Evolutionary conservation across 306 rosid species (phyloP).

Genomic region (Vicia faba): DNA sequence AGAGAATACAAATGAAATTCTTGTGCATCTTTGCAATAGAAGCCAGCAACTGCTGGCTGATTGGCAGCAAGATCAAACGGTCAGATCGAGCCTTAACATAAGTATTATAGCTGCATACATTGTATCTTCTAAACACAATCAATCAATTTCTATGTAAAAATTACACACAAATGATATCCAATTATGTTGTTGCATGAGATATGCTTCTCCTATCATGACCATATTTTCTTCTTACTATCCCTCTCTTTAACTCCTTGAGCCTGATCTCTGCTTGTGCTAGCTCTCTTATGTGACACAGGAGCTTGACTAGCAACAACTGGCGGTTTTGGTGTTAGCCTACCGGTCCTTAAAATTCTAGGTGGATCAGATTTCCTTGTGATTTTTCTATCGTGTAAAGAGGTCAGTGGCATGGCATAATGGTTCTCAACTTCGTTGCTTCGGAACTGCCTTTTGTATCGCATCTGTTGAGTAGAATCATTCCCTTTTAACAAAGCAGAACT

Average conservation of each 20-base stretch:
- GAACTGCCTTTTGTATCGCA: conserved; percentile 62
- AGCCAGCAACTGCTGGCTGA: too few relatives aligned
- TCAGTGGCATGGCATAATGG: conserved; percentile 34
- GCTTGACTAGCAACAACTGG: conserved; percentile 55
- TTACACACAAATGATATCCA: conserved; percentile 27
- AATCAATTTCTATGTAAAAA: background rate
- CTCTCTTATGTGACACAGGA: conserved; percentile 64
- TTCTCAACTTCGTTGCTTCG: conserved; percentile 73
- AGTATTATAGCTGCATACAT: too few relatives aligned
- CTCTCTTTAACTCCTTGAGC: conserved; percentile 66
- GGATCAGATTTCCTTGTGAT: conserved; percentile 79
- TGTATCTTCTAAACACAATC: too few relatives aligned
- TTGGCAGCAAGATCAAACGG: too few relatives aligned
- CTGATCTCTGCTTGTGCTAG: conserved; percentile 69
- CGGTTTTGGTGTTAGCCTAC: conserved; percentile 57
- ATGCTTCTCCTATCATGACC: conserved; percentile 57
- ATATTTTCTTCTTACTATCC: conserved; percentile 72
- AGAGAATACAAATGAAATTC: too few relatives aligned
- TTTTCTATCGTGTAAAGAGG: conserved; percentile 49
- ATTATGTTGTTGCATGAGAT: conserved; percentile 31
- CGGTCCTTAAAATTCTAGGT: conserved; percentile 55
- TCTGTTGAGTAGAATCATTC: conserved; percentile 54
- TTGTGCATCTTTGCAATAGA: too few relatives aligned
- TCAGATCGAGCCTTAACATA: too few relatives aligned
- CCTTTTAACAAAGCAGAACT: conserved; percentile 54